Evolutionary conservation across 176 grass and related monocot genomes (phyloP).

Genomic region (Avena eriantha): DNA sequence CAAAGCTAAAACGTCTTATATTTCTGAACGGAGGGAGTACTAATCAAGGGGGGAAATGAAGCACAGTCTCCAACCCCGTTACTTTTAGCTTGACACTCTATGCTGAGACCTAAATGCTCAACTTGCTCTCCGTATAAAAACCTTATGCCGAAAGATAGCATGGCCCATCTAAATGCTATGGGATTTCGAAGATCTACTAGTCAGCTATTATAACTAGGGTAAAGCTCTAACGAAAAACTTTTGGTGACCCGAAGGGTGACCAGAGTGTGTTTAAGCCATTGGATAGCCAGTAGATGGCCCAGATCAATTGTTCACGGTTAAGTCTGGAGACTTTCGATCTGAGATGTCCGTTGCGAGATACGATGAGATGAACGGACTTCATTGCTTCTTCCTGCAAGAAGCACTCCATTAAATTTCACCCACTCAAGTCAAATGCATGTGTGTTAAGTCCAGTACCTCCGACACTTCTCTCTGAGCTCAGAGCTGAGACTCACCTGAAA

Average conservation of each 20-base stretch:
- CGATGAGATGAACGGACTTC: neutral
- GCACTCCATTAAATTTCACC: conserved; percentile 23
- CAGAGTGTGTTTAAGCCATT: neutral
- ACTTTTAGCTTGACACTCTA: neutral
- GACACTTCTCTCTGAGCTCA: conserved; percentile 1
- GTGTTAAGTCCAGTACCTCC: neutral
- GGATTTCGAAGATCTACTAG: conserved; percentile 35
- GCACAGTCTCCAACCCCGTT: neutral
- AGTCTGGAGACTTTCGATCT: neutral
- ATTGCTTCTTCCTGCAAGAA: neutral
- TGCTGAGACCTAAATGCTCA: conserved; percentile 9
- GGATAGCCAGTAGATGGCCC: neutral
- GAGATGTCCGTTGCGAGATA: neutral
- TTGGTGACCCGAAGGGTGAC: neutral
- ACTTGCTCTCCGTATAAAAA: neutral
- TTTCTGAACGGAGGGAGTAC: too few relatives aligned
- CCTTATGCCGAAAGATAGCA: neutral
- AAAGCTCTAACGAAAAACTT: conserved; percentile 26
- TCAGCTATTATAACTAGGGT: conserved; percentile 12
- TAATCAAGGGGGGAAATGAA: conserved; percentile 12
- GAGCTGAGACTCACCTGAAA: neutral
- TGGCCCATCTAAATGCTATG: neutral
- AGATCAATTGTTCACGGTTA: neutral
- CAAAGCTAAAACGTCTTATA: too few relatives aligned
- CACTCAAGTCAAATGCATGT: neutral